These are phyloP conservation scores for Alternaria sp. DNA, from an alignment of 2,329 filamentous ascomycete species.

Conservation along the genomic window DNA sequence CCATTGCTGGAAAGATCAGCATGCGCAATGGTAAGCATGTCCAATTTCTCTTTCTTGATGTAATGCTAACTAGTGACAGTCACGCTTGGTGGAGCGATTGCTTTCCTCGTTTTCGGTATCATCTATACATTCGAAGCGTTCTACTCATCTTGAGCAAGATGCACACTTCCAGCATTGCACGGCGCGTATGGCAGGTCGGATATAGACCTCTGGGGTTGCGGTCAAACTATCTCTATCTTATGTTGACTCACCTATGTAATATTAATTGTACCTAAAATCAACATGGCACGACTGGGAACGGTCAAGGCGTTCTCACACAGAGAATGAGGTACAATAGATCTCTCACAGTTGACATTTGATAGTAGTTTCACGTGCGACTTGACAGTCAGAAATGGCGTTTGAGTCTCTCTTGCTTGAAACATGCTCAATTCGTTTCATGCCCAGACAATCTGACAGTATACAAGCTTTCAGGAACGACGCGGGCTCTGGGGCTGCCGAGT, in stretches of 20 bases:
- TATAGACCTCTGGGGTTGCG: constrained; percentile 8
- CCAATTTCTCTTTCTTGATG: neutral
- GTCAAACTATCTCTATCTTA: neutral
- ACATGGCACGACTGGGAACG: constrained; percentile 7
- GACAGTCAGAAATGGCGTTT: neutral
- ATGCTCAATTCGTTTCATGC: neutral
- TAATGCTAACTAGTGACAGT: constrained; percentile 62
- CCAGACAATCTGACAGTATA: neutral
- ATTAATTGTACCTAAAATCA: constrained; percentile 24
- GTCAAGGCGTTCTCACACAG: constrained; percentile 19
- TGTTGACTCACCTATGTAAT: constrained; percentile 29
- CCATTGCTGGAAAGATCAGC: constrained; percentile 92
- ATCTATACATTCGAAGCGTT: constrained; percentile 89
- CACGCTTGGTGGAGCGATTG: constrained; percentile 86
- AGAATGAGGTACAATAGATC: neutral
- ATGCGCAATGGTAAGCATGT: constrained; percentile 85
- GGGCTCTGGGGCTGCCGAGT: neutral
- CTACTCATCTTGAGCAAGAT: constrained; percentile 52
- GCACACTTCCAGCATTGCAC: constrained; percentile 26
- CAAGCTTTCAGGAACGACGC: neutral
- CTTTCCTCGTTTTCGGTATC: constrained; percentile 88
- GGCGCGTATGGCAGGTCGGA: constrained; percentile 23
- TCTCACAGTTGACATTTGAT: neutral
- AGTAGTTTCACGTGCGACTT: neutral
- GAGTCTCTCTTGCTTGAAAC: neutral